Conservation (phyloP, 495 filamentous ascomycete genomes). For the Lepraria neglecta region DNA sequence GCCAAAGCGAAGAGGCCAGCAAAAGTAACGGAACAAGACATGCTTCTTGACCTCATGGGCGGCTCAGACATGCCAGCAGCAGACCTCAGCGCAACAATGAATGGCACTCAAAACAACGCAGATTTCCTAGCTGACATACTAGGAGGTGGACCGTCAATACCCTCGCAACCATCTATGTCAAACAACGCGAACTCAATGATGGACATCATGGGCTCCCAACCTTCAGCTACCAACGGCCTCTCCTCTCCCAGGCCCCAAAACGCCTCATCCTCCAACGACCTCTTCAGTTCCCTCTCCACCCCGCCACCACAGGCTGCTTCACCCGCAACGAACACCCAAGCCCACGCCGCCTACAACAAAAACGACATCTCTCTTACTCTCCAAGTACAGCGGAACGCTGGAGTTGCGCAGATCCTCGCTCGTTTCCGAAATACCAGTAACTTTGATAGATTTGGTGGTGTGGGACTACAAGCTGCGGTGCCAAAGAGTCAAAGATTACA, state of each 20-base stretch:
- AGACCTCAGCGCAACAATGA: constrained; percentile 33
- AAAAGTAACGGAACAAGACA: constrained; percentile 82
- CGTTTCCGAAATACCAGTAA: constrained; percentile 73
- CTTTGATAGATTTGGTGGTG: constrained; percentile 56
- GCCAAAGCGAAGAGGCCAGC: constrained; percentile 65
- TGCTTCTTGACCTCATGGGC: constrained; percentile 88
- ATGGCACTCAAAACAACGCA: constrained; percentile 66
- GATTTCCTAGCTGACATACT: constrained; percentile 85
- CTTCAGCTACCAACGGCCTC: constrained; percentile 37
- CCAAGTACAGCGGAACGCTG: constrained; percentile 70
- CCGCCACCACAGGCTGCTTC: constrained; percentile 43
- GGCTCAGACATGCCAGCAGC: constrained; percentile 59
- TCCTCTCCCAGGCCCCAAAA: constrained; percentile 36
- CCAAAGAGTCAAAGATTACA: constrained; percentile 92
- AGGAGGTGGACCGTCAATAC: constrained; percentile 48
- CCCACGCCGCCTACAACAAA: constrained; percentile 73
- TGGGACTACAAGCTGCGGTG: constrained; percentile 87
- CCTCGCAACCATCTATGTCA: constrained; percentile 46
- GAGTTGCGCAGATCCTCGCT: constrained; percentile 67
- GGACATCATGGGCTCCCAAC: constrained; percentile 64
- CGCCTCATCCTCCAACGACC: constrained; percentile 43
- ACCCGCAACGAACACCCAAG: constrained; percentile 29
- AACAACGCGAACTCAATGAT: constrained; percentile 76
- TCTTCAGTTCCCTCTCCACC: constrained; percentile 40
- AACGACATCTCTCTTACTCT: constrained; percentile 76